Evolutionary conservation across 768 basidiomycete species (phyloP), one percentile per base, ranked within the genome.

Genomic region (Suillus hirtellus): DNA sequence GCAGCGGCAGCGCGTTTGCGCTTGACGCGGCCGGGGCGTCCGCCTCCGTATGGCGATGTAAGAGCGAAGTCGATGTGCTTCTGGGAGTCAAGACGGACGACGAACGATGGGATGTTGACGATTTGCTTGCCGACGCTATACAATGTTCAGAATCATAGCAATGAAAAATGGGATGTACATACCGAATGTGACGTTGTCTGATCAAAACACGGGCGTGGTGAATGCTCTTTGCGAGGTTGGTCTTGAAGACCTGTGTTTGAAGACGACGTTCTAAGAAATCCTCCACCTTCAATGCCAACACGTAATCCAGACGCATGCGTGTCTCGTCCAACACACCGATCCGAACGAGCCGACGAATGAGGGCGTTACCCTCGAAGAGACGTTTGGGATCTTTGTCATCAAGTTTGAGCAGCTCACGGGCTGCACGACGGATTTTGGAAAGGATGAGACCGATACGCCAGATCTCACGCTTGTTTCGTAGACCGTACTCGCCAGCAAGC

Each of bases 251-350:
- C 84, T 99, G 97, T 46, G 97, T 99, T 82, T 99, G 97, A 75
- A 99, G 81, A 71, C 97, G 84, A 73, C 97, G 87, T 86, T 99
- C 97, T 90, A 99, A 91, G 90, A 99, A 99, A 81, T 99, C 97
- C 80, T 99, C 97, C 72, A 98, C 89, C 84, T 98, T 99, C 72
- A 99, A 84, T 60, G 96, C 97, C 79, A 99, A 84, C 84, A 99
- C 97, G 89, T 99, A 99, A 91, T 99, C 97, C 81, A 99, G 93
- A 79, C 96, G 89, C 97, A 99, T 99, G 79, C 96, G 91, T 68
- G 86, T 80, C 85, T 99, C 97, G 77, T 99, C 97, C 79, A 99
- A 91, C 84, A 99, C 97, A 85, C 97, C 97, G 73, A 99, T 98
- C 73, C 97, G 95, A 63, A 99, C 96, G 70, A 99, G 92, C 78